Evolutionary conservation across 805 yeast genomes (phyloP), one percentile per base, ranked within the genome.

Genomic region (Lipomyces yamadae): DNA sequence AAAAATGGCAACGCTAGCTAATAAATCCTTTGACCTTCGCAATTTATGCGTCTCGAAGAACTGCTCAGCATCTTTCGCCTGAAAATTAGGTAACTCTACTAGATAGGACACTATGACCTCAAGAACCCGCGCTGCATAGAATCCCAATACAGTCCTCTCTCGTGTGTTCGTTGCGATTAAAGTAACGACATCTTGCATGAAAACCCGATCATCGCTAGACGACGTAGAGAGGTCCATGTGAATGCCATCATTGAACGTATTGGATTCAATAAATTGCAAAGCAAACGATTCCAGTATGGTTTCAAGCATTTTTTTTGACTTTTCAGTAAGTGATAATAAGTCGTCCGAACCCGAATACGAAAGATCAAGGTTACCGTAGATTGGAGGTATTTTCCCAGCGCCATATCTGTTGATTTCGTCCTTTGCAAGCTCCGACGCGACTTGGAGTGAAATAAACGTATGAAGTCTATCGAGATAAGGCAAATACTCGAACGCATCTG

Each of bases 51-150:
- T 33, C 37, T 54, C 65, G 56, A 69, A 60, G 32, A 68, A 52
- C 1, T 33, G 42, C 13, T 68, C 71, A 4, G 56, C 68, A 34
- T 42, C 54, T 53, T 68, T 68, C 37, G 52, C 52, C 4, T 64
- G 57, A n/a, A 67, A 56, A 6, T 54, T 68, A 29, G 68, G 30
- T 24, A 58, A 56, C 34, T 67, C 68, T 3, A 50, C 58, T 1
- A 68, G 63, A 37, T 57, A 48, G 3, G 68, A 13, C 1, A 68
- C 61, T 5, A 66, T 13, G 35, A 50, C 42, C 18, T 8, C 53
- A 30, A 68, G 39, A 4, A 68, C 65, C 33, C 71, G 60, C 29
- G 67, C 70, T 4, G 63, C 58, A 29, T 67, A 68, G 37, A 67
- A 65, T 4, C 70, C 68, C 3, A 37, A 4, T 1, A 54, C 52